These are phyloP conservation scores for Umbelopsis sp. DNA, from an alignment of 371 early-diverging fungal species.

Conservation along the genomic window DNA sequence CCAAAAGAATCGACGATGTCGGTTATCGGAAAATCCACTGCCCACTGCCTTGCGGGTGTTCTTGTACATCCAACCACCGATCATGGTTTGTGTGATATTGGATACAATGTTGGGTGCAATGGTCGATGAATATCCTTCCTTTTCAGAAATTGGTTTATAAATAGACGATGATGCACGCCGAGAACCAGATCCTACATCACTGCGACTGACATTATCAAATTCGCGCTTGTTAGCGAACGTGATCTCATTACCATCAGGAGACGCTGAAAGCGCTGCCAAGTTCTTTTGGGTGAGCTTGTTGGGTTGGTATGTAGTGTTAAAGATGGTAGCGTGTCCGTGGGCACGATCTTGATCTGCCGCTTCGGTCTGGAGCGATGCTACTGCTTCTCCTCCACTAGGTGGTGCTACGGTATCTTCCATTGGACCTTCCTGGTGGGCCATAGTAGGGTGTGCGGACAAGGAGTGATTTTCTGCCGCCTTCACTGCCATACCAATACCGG, in stretches of 20 bases:
- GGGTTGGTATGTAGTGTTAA: conserved; percentile 19
- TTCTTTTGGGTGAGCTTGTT: conserved; percentile 20
- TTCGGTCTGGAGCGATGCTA: no score
- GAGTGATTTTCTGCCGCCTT: background rate
- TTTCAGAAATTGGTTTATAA: conserved; percentile 30
- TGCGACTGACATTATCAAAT: conserved; percentile 21
- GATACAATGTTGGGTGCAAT: conserved; percentile 66
- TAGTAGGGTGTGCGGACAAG: background rate
- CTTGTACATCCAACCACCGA: conserved; percentile 74
- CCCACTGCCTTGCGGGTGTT: conserved; percentile 60
- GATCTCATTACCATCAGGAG: conserved; percentile 25
- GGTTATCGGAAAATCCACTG: conserved; percentile 55
- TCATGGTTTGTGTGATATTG: conserved; percentile 74
- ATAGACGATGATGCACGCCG: conserved; percentile 24
- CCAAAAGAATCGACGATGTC: conserved; percentile 76
- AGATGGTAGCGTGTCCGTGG: conserved; percentile 19
- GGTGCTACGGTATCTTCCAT: background rate
- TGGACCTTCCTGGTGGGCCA: background rate
- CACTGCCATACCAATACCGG: conserved; percentile 18
- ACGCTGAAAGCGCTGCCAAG: conserved; percentile 18
- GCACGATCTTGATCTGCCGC: conserved; percentile 1
- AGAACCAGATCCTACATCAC: background rate
- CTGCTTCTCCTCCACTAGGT: conserved; percentile 1
- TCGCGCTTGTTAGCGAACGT: conserved; percentile 23
- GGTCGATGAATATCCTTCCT: conserved; percentile 33